These are phyloP conservation scores for Dothiorella sarmentorum DNA, from an alignment of 2,329 filamentous ascomycete species.

Conservation along the genomic window DNA sequence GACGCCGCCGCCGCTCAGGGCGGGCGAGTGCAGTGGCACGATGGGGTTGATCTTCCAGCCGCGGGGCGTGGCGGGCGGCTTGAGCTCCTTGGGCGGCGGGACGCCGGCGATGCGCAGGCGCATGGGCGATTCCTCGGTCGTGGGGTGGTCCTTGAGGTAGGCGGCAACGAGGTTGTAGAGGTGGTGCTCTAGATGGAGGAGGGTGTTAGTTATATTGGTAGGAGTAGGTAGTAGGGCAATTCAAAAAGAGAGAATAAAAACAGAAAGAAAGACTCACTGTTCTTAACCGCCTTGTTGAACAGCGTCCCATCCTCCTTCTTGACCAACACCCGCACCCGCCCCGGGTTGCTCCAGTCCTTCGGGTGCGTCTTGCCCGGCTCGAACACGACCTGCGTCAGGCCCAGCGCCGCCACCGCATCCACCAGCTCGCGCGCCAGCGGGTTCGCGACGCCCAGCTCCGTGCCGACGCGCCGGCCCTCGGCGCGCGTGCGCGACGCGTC, in stretches of 20 bases:
- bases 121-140: conserved; percentile 67
- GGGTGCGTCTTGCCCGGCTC: conserved; percentile 92
- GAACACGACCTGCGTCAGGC: conserved; percentile 66
- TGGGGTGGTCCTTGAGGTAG: conserved; percentile 75
- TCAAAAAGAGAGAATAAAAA: not conserved
- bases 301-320: conserved; percentile 60
- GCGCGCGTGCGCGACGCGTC: conserved; percentile 71
- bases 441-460: conserved; percentile 70
- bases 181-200: conserved; percentile 65
- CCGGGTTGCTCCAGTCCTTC: conserved; percentile 96
- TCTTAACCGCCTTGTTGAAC: conserved; percentile 56
- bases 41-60: conserved; percentile 89
- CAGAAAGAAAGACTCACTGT: conserved; percentile 51
- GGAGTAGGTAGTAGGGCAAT: not conserved
- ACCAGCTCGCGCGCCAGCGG: conserved; percentile 88
- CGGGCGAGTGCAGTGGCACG: conserved; percentile 81
- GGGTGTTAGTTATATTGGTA: not conserved
- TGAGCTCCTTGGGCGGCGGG: conserved; percentile 61
- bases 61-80: conserved; percentile 66
- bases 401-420: conserved; percentile 72
- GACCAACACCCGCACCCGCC: conserved; percentile 76
- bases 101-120: conserved; percentile 70
- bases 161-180: conserved; percentile 76
- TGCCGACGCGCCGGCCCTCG: conserved; percentile 75
- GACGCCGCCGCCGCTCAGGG: conserved; percentile 87